Conservation (phyloP, 2,329 filamentous ascomycete species). For the Epicoccum nigrum region DNA sequence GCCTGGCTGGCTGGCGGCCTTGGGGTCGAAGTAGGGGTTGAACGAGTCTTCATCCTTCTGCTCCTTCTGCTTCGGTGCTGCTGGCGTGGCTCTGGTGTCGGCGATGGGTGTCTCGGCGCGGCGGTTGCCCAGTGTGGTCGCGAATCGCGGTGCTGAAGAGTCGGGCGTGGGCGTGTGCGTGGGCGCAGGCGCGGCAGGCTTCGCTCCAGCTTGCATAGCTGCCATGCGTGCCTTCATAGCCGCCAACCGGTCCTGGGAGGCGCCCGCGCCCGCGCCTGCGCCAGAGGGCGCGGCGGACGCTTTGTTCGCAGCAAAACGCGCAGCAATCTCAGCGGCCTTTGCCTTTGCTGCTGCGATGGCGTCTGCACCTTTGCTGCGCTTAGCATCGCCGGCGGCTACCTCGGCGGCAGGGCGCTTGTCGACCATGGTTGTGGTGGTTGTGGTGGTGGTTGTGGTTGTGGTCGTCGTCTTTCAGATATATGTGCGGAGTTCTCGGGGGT, state of each 20-base stretch:
- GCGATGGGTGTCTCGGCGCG: conserved; percentile 50
- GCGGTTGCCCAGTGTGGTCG: conserved; percentile 61
- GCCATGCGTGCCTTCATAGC: conserved; percentile 35
- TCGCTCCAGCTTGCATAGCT: conserved; percentile 51
- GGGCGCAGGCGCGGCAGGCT: conserved; percentile 43
- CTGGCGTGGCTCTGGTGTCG: conserved; percentile 38
- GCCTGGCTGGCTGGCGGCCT: conserved; percentile 59
- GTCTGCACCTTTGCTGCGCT: conserved; percentile 48
- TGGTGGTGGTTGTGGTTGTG: neutral
- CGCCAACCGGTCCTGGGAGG: conserved; percentile 19
- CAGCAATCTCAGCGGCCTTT: conserved; percentile 43
- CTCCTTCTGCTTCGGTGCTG: conserved; percentile 45
- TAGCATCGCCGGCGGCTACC: conserved; percentile 38
- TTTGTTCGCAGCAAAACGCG: conserved; percentile 39
- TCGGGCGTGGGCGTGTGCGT: no score
- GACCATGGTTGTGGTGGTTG: conserved; percentile 38
- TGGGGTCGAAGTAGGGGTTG: conserved; percentile 86
- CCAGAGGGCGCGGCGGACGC: conserved; percentile 1
- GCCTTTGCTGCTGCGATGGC: conserved; percentile 42
- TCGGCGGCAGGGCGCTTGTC: conserved; percentile 54
- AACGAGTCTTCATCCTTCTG: conserved; percentile 63
- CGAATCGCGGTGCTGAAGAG: conserved; percentile 58
- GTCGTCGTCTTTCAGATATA: neutral
- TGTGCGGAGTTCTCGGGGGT: conserved; percentile 17
- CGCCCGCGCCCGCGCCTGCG: conserved; percentile 17